These are phyloP conservation scores for Ustilago shanxiensis DNA, from an alignment of 1,284 basidiomycete species.

Conservation along the genomic window DNA sequence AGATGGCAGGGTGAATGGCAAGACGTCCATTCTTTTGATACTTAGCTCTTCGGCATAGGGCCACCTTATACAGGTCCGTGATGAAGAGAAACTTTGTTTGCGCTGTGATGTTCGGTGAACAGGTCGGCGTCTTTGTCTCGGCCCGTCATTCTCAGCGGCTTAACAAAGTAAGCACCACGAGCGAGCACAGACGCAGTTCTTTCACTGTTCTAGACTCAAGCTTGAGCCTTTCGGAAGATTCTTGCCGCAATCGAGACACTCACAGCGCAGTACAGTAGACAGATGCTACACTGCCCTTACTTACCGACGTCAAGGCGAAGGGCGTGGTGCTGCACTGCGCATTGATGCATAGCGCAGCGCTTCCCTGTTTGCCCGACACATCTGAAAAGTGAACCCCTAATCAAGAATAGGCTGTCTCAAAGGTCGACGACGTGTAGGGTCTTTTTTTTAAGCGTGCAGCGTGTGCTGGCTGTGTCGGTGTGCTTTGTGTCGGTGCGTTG, in stretches of 20 bases:
- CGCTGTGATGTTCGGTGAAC: not conserved
- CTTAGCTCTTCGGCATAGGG: too few species aligned
- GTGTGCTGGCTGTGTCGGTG: not conserved
- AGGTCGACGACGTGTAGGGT: constrained; percentile 3
- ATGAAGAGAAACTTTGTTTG: not conserved
- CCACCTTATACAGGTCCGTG: too few species aligned
- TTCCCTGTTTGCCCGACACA: not conserved
- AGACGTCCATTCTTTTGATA: too few species aligned
- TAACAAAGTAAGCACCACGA: too few species aligned
- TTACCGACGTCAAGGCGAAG: not conserved
- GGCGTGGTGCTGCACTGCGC: not conserved
- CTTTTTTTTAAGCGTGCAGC: not conserved
- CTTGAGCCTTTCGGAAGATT: not conserved
- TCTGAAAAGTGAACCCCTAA: constrained; percentile 12
- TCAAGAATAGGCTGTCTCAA: not conserved
- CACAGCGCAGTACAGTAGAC: too few species aligned
- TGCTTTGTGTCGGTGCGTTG: not conserved
- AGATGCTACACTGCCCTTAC: not conserved
- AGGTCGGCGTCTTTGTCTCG: not conserved
- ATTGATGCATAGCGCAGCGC: not conserved
- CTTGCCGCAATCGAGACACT: not conserved
- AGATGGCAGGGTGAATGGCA: too few species aligned
- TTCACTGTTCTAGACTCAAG: not conserved
- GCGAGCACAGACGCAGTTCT: too few species aligned
- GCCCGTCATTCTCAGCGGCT: not conserved